Evolutionary conservation across 768 basidiomycete species (phyloP).

Genomic region (Suillus paluster): DNA sequence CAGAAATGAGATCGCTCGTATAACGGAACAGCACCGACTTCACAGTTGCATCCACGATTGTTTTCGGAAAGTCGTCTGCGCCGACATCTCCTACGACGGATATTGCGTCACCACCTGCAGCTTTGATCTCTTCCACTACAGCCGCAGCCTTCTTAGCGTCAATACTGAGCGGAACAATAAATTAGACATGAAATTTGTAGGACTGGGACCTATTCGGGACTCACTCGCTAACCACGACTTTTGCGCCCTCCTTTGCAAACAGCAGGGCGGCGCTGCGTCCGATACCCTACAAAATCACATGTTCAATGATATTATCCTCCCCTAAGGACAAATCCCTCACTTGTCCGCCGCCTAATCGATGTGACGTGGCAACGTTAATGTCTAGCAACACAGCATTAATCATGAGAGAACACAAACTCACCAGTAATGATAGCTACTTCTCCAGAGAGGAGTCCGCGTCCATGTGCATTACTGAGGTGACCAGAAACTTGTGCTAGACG

Average conservation of each 20-base stretch:
- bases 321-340: slow-evolving; percentile 35
- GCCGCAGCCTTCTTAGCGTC: slow-evolving; percentile 68
- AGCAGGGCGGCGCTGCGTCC: slow-evolving; percentile 74
- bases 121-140: slow-evolving; percentile 76
- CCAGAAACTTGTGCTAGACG: slow-evolving; percentile 73
- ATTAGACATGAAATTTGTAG: slow-evolving; percentile 6
- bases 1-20: background rate
- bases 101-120: slow-evolving; percentile 73
- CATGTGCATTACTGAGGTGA: slow-evolving; percentile 58
- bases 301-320: background rate
- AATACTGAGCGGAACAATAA: slow-evolving; percentile 49
- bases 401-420: slow-evolving; percentile 34
- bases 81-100: slow-evolving; percentile 80
- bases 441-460: slow-evolving; percentile 65
- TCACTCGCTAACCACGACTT: slow-evolving; percentile 84
- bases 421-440: slow-evolving; percentile 90
- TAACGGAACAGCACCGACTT: slow-evolving; percentile 51
- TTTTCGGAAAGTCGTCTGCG: slow-evolving; percentile 83
- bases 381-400: slow-evolving; percentile 5
- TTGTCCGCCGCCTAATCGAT: slow-evolving; percentile 71
- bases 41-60: slow-evolving; percentile 75
- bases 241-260: slow-evolving; percentile 86
- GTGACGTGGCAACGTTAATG: slow-evolving; percentile 8
- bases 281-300: slow-evolving; percentile 59
- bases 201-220: slow-evolving; percentile 14